Base-by-base conservation (phyloP, 768 basidiomycete species). In the Lyophyllum shimeji region DNA sequence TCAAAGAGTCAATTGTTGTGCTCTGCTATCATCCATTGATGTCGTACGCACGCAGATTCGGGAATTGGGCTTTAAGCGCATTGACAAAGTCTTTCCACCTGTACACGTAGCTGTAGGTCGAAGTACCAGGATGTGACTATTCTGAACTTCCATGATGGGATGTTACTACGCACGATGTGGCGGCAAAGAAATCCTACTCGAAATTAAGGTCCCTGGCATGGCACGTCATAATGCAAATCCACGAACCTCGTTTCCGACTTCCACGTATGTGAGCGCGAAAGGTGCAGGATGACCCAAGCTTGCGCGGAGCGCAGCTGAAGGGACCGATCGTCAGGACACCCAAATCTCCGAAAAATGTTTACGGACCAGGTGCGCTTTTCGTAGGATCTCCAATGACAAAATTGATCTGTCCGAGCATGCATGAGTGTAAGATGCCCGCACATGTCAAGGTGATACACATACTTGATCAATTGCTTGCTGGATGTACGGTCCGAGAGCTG, bases 241-340 rank as follows among this genome's bases (percentile, higher is more conserved):
- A 3, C 44, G 39, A 40, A 75, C 78, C 70, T 86, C 85, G 59
- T 85, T 86, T 25, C 83, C 83, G n/a, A 85, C 67, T 62, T 85
- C 82, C 3, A 84, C 71, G 51, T 75, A 80, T 2, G 64, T 72
- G 44, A 86, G 69, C 0, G 59, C 57, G 65, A 82, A 86, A 0
- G 84, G 82, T 13, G 74, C 75, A 8, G 81, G 76, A 53, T 81
- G 83, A 11, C 85, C 85, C 9, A 83, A 65, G 7, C 80, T 79
- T 15, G 82, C 79, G 1, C 85, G 77, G 18, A 82, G 66, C n/a
- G 81, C 78, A 51, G 78, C 81, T 81, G 43, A n/a, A 24, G 17
- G n/a, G 39, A 4, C 24, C 18, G 3, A 37, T 37, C 2, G 2
- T 55, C 20, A 44, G 17, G 3, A 34, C 1, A 23, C 2, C 27